Conservation (phyloP, 225 moss, liverwort and hornwort species). For the Polytrichum formosum region DNA sequence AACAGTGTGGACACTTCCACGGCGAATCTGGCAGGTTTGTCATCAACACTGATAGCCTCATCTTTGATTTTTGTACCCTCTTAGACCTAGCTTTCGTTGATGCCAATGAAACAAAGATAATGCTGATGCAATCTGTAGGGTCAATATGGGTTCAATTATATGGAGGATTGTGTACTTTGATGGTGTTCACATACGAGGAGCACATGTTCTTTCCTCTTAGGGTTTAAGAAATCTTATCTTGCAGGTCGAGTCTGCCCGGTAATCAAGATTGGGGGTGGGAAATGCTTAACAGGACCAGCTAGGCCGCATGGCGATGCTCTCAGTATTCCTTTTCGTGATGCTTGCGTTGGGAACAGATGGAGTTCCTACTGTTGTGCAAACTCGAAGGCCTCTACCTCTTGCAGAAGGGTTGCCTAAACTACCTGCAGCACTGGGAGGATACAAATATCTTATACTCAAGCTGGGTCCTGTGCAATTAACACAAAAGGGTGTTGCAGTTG, state of each 20-base stretch:
- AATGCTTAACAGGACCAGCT: slow-evolving; percentile 73
- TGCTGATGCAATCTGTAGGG: no score
- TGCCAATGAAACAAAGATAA: no score
- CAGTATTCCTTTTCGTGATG: slow-evolving; percentile 76
- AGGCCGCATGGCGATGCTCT: slow-evolving; percentile 74
- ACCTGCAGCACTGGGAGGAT: slow-evolving; percentile 63
- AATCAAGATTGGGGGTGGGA: slow-evolving; percentile 13
- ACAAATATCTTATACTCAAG: slow-evolving; percentile 78
- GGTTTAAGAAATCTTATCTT: slow-evolving; percentile 1
- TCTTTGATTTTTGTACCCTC: not conserved
- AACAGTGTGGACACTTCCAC: slow-evolving; percentile 69
- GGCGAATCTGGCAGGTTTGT: slow-evolving; percentile 82
- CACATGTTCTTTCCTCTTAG: not conserved
- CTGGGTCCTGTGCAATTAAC: slow-evolving; percentile 85
- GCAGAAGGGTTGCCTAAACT: slow-evolving; percentile 70
- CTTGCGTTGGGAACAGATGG: slow-evolving; percentile 90
- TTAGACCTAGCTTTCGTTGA: not conserved
- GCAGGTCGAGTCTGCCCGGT: slow-evolving; percentile 11
- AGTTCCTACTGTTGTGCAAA: slow-evolving; percentile 79
- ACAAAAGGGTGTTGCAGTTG: slow-evolving; percentile 70
- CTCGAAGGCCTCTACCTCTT: slow-evolving; percentile 60
- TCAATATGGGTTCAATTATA: no score
- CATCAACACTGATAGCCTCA: not conserved
- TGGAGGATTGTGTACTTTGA: no score
- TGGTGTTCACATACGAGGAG: not conserved